Conservation (phyloP, 169 alveolate genomes). For the Gregarina niphandrodes region DNA sequence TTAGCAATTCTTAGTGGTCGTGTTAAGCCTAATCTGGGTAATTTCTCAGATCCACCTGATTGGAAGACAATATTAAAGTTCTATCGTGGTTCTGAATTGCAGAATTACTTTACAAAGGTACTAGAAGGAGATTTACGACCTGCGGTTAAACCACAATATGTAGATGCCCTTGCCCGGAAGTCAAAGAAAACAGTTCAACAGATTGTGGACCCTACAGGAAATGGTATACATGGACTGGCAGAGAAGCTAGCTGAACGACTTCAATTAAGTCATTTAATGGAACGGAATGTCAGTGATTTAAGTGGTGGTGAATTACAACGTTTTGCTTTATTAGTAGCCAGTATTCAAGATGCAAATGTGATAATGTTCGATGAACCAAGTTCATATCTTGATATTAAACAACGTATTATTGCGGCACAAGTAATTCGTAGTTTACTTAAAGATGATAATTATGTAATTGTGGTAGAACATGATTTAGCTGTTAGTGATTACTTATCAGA, state of each 20-base stretch:
- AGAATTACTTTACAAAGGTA: constrained; percentile 74
- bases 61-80: constrained; percentile 75
- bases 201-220: no score
- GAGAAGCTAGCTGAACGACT: constrained; percentile 51
- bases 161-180: constrained; percentile 78
- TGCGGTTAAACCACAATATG: constrained; percentile 92
- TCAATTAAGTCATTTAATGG: constrained; percentile 68
- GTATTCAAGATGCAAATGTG: constrained; percentile 72
- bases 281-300: constrained; percentile 68
- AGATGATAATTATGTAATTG: constrained; percentile 74
- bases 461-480: constrained; percentile 96
- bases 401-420: constrained; percentile 79
- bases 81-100: constrained; percentile 91
- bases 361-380: constrained; percentile 98
- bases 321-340: constrained; percentile 79
- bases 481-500: constrained; percentile 94
- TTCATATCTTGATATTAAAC: constrained; percentile 87
- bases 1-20: constrained; percentile 78
- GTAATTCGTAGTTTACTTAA: constrained; percentile 56
- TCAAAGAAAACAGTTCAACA: no score
- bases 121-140: constrained; percentile 78
- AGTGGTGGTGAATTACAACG: constrained; percentile 97
- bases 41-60: constrained; percentile 73
- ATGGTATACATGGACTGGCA: constrained; percentile 49
- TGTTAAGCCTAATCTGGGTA: constrained; percentile 89